Evolutionary conservation across 305 asterid species (phyloP), one percentile per base, ranked within the genome.

Genomic region (Fraxinus floribunda): DNA sequence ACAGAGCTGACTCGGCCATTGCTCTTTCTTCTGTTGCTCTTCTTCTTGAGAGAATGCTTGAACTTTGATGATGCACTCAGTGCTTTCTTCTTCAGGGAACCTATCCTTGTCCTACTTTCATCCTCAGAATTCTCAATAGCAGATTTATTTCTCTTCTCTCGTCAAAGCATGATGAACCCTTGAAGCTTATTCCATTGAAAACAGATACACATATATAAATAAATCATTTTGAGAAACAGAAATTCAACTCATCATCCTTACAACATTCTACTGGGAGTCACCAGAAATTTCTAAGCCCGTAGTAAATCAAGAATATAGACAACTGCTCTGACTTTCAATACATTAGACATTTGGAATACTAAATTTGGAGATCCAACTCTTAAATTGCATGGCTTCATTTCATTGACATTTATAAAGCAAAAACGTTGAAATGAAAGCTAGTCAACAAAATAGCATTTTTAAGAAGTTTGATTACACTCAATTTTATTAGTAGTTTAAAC

Each of bases 81-180:
- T 64, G 98, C 99, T 89, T 95, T 95, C 99, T 94, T 95, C 91
- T 95, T 95, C 83, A 95, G 79, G 46, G 96, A 85, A 79, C 95
- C 91, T 64, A 93, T 95, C 86, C 91, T 94, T 3, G 97, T 94
- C 87, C 89, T 93, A 80, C 99, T 89, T 89, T 94, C 98, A 87
- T 95, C 99, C 91, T 95, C 99, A 7, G 98, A 95, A 81, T 91
- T 92, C 90, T 95, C 98, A 81, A 95, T 92, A 83, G 92, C 98
- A 75, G 98, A 94, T 83, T 91, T 95, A 97, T 93, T 83, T 94
- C 99, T 84, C 95, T 88, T 84, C 91, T 93, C 91, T 93, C 98
- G 9, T 94, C 97, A 85, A 85, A 88, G 73, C 97, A 93, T 82
- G 97, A 93, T 52, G 97, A 94, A 9, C 98, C 98, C 86, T 95